phyloP scores from a whole-genome alignment of 768 basidiomycete species.

The Lactifluus piperatus region DNA sequence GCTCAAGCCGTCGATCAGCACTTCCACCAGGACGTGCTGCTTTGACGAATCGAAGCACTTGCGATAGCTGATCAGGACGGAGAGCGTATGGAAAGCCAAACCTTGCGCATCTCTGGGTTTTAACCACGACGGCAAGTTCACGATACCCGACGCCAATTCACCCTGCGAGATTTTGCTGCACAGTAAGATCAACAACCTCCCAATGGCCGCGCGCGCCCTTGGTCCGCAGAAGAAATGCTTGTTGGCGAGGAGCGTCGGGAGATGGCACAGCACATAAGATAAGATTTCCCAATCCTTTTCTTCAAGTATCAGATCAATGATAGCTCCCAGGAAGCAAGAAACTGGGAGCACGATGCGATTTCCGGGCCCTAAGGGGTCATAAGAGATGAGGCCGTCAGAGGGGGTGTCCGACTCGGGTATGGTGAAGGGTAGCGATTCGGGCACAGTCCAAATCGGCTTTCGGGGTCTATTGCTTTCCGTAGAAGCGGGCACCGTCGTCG shows the following conservation, averaged over 20 bases:
- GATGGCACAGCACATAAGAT: conserved; percentile 83
- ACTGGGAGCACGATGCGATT: conserved; percentile 51
- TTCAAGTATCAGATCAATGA: conserved; percentile 58
- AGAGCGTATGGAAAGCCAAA: conserved; percentile 77
- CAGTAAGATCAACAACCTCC: conserved; percentile 53
- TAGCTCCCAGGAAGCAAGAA: conserved; percentile 57
- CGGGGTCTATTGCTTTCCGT: conserved; percentile 27
- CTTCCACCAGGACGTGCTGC: conserved; percentile 63
- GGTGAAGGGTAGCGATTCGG: conserved; percentile 54
- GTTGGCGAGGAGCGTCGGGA: conserved; percentile 87
- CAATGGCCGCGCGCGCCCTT: conserved; percentile 53
- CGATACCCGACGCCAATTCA: conserved; percentile 46
- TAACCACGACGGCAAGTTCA: conserved; percentile 50
- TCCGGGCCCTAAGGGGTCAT: conserved; percentile 42
- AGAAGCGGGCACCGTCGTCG: conserved; percentile 20
- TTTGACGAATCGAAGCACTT: conserved; percentile 62
- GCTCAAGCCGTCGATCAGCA: conserved; percentile 59
- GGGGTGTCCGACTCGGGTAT: conserved; percentile 48
- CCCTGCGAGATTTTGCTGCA: conserved; percentile 57
- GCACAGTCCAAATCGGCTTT: conserved; percentile 57
- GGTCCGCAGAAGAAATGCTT: conserved; percentile 96
- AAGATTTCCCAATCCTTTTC: conserved; percentile 90
- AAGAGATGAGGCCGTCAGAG: conserved; percentile 60
- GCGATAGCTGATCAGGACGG: conserved; percentile 82
- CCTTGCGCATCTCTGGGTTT: conserved; percentile 81